Conservation (phyloP, 768 basidiomycete genomes). For the Flagelloscypha sp. region DNA sequence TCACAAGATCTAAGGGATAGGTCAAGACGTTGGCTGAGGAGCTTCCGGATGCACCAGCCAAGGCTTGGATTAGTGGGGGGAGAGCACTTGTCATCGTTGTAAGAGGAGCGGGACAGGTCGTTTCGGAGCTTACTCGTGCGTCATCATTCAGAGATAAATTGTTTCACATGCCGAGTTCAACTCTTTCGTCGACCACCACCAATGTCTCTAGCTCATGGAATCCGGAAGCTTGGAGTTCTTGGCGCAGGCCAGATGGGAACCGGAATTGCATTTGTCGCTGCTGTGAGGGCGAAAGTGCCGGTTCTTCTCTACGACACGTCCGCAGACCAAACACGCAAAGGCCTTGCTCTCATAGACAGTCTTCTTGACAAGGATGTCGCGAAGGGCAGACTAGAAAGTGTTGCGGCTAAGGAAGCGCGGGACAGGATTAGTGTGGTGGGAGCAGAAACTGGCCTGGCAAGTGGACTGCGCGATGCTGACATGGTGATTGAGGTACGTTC, state of each 20-base stretch:
- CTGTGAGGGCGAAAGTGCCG: constrained; percentile 76
- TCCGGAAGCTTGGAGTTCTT: constrained; percentile 68
- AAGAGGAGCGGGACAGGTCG: constrained; percentile 1
- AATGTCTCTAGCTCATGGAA: constrained; percentile 62
- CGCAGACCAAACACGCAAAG: constrained; percentile 61
- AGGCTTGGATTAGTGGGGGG: constrained; percentile 51
- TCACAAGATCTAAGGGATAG: constrained; percentile 54
- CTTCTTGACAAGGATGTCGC: constrained; percentile 83
- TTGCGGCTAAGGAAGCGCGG: constrained; percentile 67
- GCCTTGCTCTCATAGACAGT: constrained; percentile 67
- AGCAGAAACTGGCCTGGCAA: constrained; percentile 36
- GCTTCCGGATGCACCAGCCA: constrained; percentile 49
- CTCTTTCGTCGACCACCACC: constrained; percentile 4
- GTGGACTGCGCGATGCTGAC: constrained; percentile 73
- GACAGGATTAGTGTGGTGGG: constrained; percentile 56
- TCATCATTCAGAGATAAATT: constrained; percentile 4
- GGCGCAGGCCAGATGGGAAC: constrained; percentile 88
- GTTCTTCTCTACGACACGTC: constrained; percentile 84
- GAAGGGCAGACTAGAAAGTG: constrained; percentile 66
- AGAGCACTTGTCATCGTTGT: constrained; percentile 46
- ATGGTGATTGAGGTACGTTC: constrained; percentile 78
- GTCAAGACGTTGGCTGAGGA: constrained; percentile 43
- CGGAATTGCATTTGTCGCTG: constrained; percentile 85
- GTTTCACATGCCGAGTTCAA: constrained; percentile 1
- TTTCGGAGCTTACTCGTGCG: too few species aligned